These are phyloP conservation scores for Zostera marina DNA, from an alignment of 116 monocot genomes.

Conservation along the genomic window DNA sequence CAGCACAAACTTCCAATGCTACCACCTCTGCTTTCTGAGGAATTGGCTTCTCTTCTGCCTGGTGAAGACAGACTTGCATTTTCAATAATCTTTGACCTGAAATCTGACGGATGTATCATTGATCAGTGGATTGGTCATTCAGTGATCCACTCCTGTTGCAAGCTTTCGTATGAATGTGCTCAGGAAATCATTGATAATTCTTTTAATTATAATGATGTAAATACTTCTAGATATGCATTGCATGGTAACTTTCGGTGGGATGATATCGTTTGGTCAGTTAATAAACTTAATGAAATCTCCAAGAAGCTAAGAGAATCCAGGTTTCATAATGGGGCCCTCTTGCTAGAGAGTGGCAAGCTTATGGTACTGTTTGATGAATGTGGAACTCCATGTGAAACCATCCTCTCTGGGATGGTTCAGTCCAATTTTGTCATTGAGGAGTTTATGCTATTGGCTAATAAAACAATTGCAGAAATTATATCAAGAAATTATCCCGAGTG, in stretches of 20 bases:
- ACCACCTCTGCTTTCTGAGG: constrained; percentile 54
- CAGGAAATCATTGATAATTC: constrained; percentile 49
- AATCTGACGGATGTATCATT: constrained; percentile 39
- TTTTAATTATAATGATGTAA: constrained; percentile 9
- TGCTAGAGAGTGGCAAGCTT: constrained; percentile 50
- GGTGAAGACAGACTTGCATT: constrained; percentile 63
- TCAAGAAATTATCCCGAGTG: constrained; percentile 59
- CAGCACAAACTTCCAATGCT: constrained; percentile 67
- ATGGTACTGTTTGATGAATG: constrained; percentile 56
- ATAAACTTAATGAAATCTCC: constrained; percentile 42
- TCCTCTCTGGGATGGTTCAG: constrained; percentile 31
- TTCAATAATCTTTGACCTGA: constrained; percentile 76
- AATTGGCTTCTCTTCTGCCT: constrained; percentile 53
- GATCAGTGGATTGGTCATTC: constrained; percentile 77
- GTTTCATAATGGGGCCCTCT: constrained; percentile 68
- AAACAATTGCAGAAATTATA: constrained; percentile 64
- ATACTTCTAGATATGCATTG: constrained; percentile 4
- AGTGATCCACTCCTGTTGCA: constrained; percentile 70
- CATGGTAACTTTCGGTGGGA: constrained; percentile 36
- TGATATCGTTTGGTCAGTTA: constrained; percentile 39
- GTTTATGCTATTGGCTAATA: constrained; percentile 84
- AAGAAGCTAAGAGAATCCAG: constrained; percentile 47
- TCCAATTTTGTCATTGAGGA: constrained; percentile 73
- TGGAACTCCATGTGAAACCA: constrained; percentile 54
- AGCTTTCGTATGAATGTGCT: constrained; percentile 79